Conservation (phyloP, 306 rosid genomes). For the Cucurbita ficifolia region DNA sequence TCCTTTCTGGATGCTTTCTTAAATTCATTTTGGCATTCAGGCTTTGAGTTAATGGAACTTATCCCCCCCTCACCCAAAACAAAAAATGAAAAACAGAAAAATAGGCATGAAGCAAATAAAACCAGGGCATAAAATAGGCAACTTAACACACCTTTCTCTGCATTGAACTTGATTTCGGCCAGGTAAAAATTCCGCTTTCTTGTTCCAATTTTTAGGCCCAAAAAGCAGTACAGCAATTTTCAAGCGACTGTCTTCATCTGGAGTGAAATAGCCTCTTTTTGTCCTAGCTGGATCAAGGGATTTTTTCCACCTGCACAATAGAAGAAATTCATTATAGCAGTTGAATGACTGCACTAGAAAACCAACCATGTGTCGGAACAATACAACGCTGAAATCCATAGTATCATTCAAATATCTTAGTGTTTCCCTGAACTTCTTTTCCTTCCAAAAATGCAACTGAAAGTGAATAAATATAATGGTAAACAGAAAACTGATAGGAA, state of each 20-base stretch:
- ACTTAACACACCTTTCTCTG: constrained; percentile 64
- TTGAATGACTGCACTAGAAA: neutral
- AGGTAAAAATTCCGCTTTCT: constrained; percentile 67
- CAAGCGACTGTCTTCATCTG: constrained; percentile 61
- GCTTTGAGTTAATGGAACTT: neutral
- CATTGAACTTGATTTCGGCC: constrained; percentile 90
- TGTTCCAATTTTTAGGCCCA: constrained; percentile 80
- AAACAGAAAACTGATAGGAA: neutral
- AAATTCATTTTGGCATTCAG: neutral
- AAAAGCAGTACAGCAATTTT: constrained; percentile 77
- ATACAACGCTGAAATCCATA: neutral
- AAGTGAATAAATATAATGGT: neutral
- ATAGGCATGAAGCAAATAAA: neutral
- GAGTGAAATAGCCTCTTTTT: constrained; percentile 55
- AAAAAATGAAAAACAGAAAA: neutral
- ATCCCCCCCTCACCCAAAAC: neutral
- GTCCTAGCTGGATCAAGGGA: constrained; percentile 55
- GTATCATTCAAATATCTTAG: neutral
- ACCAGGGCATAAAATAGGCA: neutral
- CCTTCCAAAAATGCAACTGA: neutral
- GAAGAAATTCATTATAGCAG: constrained; percentile 1
- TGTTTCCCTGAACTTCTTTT: neutral
- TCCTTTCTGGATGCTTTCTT: neutral
- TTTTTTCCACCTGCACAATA: constrained; percentile 66
- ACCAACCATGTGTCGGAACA: neutral